phyloP scores from a whole-genome alignment of 192 early-diverging fungal genomes.

The Mortierella claussenii region DNA sequence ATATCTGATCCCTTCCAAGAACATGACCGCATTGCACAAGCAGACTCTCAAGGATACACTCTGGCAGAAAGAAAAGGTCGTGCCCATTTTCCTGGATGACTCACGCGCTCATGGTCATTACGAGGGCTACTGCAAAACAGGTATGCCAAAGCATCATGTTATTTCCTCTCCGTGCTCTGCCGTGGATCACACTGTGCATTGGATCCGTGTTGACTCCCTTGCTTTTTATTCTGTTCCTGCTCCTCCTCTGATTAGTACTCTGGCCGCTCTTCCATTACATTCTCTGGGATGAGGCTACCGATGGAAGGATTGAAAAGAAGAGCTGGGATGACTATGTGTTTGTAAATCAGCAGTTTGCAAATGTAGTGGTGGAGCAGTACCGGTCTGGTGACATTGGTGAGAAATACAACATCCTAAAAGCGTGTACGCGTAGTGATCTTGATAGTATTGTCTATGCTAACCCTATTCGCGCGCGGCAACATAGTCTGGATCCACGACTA shows the following conservation, averaged over 20 bases:
- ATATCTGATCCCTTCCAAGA: conserved; percentile 38
- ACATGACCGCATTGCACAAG: conserved; percentile 62
- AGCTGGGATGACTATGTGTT: conserved; percentile 86
- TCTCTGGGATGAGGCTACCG: conserved; percentile 80
- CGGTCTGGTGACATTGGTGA: conserved; percentile 80
- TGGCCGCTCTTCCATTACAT: conserved; percentile 98
- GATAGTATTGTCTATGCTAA: no score
- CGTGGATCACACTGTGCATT: background rate
- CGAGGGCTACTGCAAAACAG: conserved; percentile 97
- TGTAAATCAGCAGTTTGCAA: conserved; percentile 84
- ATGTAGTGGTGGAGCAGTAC: conserved; percentile 77
- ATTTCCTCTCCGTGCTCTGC: no score
- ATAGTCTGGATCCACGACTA: conserved; percentile 99
- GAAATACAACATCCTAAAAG: no score
- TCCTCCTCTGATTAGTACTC: conserved; percentile 67
- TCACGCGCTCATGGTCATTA: conserved; percentile 84
- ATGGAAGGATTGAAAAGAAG: conserved; percentile 69
- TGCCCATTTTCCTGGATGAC: conserved; percentile 87
- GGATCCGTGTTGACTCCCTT: background rate
- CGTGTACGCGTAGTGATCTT: no score
- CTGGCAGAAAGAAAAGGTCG: conserved; percentile 64
- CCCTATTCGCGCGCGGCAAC: no score
- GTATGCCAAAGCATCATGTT: no score
- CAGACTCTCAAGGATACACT: conserved; percentile 62
- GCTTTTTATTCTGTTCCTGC: background rate